Evolutionary conservation across 2,329 filamentous ascomycete genomes (phyloP).

Genomic region (Knoxdaviesia capensis): DNA sequence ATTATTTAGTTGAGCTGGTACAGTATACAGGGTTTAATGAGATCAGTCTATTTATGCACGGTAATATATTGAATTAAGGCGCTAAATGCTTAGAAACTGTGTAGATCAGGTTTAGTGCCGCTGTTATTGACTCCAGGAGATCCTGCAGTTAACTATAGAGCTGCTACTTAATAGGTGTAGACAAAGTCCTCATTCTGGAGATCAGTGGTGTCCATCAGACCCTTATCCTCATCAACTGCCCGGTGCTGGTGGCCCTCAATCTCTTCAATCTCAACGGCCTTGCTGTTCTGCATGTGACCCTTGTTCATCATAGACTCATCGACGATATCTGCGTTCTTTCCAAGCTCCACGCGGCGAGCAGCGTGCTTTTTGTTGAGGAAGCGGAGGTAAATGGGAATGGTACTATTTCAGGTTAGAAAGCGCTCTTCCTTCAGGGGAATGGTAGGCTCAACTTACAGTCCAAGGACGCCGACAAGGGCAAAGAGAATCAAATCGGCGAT

Average conservation of each 20-base stretch:
- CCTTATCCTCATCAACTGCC: slow-evolving; percentile 8
- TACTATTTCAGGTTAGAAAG: too few relatives aligned
- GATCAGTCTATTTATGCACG: too few relatives aligned
- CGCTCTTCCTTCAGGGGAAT: too few relatives aligned
- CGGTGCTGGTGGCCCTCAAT: slow-evolving; percentile 4
- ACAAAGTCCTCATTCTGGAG: slow-evolving; percentile 43
- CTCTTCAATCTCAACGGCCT: slow-evolving; percentile 12
- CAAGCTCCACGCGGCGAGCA: slow-evolving; percentile 29
- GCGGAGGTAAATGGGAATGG: slow-evolving; percentile 23
- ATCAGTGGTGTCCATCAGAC: slow-evolving; percentile 30
- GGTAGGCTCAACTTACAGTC: slow-evolving; percentile 7
- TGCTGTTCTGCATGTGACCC: slow-evolving; percentile 7
- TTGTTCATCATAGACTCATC: slow-evolving; percentile 30
- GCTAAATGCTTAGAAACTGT: too few relatives aligned
- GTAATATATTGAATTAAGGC: too few relatives aligned
- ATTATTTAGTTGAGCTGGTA: too few relatives aligned
- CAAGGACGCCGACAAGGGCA: slow-evolving; percentile 32
- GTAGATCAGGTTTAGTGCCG: too few relatives aligned
- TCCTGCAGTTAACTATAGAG: too few relatives aligned
- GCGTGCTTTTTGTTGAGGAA: slow-evolving; percentile 35
- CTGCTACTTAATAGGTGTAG: slow-evolving; percentile 22
- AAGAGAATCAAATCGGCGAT: slow-evolving; percentile 41
- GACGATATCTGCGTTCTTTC: slow-evolving; percentile 35
- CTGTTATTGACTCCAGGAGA: too few relatives aligned
- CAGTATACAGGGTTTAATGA: too few relatives aligned